Base-by-base conservation (phyloP, 1,284 basidiomycete species). In the Austroboletus rostrupii region DNA sequence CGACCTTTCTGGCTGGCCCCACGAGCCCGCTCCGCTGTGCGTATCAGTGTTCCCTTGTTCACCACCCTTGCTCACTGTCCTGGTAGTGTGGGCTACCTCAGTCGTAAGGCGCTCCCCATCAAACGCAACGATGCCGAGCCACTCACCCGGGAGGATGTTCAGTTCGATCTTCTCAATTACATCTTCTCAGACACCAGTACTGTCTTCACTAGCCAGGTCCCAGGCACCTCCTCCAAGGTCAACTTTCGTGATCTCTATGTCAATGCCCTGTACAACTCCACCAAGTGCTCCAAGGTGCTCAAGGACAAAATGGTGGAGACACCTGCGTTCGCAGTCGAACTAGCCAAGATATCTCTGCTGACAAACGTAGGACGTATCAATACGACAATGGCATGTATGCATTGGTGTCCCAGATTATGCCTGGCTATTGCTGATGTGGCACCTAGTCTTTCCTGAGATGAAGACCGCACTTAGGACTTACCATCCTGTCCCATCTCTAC, bases 351-450 rank as follows among this genome's bases (percentile, higher is more conserved):
- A 40, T 87, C 89, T 38, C 73, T 96, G 26, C 75, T 96, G 41
- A 90, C 92, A 45, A 96, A 96, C 61, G 86, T 94, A 44, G 92
- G 92, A n/a, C 77, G 92, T 50, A 91, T 96, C 67, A 96, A 95
- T 65, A 95, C 92, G 21, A 95, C 93, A 29, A 87, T 94, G 79
- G 92, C 92, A 51, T 95, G 90, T 92, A 62, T 53, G 58, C 60
- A 56, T 52, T 48, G 13, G 41, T 49, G 46, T 48, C 44, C 52
- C 52, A 11, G 49, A 39, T 60, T 50, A 40, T 55, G 42, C 37
- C 45, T 49, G 20, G 11, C 40, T 47, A 26, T 50, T 43, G 49
- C 57, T 63, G 45, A 64, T 53, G 44, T 52, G 35, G 21, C 41
- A 38, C 41, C 20, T 48, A 78, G 77, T 80, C 60, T 79, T 80